phyloP scores from a whole-genome alignment of 1,284 basidiomycete genomes.

The Apiotrichum veenhuisii region DNA sequence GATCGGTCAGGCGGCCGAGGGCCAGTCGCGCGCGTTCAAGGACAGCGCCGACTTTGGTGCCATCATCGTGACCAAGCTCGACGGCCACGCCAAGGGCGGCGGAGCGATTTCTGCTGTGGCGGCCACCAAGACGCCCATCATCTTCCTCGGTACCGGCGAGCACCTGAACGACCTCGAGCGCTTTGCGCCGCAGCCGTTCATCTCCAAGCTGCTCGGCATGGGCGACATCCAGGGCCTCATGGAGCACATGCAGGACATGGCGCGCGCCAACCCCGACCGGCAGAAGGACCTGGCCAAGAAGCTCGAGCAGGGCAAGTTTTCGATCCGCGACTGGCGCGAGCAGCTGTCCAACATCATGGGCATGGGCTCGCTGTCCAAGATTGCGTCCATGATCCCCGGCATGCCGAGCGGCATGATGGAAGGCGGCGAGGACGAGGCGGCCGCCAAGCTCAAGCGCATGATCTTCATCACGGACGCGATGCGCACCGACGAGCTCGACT shows the following conservation, averaged over 20 bases:
- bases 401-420: constrained; percentile 84
- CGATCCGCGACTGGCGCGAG: constrained; percentile 95
- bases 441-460: constrained; percentile 88
- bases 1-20: constrained; percentile 92
- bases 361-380: constrained; percentile 97
- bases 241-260: constrained; percentile 96
- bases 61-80: constrained; percentile 99
- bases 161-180: constrained; percentile 93
- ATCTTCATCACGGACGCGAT: constrained; percentile 99
- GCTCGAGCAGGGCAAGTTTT: constrained; percentile 92
- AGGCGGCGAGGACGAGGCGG: constrained; percentile 83
- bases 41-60: constrained; percentile 96
- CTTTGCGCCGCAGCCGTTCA: constrained; percentile 94
- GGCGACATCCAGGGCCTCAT: constrained; percentile 95
- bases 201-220: constrained; percentile 91
- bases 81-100: constrained; percentile 98
- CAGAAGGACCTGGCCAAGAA: constrained; percentile 99
- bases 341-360: constrained; percentile 97
- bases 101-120: constrained; percentile 95
- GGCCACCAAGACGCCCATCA: constrained; percentile 96
- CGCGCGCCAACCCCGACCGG: constrained; percentile 86
- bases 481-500: constrained; percentile 88
- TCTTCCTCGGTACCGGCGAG: constrained; percentile 97
- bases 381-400: constrained; percentile 98
- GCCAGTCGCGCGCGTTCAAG: constrained; percentile 94